These are phyloP conservation scores for Cicer judaicum DNA, from an alignment of 306 rosid genomes.

Conservation along the genomic window DNA sequence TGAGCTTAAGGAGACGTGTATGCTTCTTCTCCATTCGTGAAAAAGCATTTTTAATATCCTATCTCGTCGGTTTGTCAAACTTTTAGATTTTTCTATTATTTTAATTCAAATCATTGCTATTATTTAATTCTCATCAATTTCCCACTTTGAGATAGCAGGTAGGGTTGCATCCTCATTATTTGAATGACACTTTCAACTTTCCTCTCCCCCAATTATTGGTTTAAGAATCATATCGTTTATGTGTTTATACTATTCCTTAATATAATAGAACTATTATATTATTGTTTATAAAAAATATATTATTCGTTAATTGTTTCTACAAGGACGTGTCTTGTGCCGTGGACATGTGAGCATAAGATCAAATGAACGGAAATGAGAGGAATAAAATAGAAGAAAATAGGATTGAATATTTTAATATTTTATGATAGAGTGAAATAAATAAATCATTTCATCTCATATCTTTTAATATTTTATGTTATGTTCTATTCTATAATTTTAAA, in stretches of 20 bases:
- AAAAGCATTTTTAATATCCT: slow-evolving; percentile 43
- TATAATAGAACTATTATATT: background rate
- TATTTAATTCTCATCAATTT: slow-evolving; percentile 36
- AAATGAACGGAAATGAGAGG: no score
- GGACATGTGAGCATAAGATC: no score
- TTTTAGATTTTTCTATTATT: slow-evolving; percentile 38
- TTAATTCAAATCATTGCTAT: slow-evolving; percentile 41
- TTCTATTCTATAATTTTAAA: no score
- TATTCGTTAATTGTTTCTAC: slow-evolving; percentile 36
- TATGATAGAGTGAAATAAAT: no score
- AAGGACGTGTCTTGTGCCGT: slow-evolving; percentile 33
- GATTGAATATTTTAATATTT: no score
- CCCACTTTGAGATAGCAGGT: slow-evolving; percentile 42
- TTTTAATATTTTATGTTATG: no score
- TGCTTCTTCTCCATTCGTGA: slow-evolving; percentile 64
- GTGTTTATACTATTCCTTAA: slow-evolving; percentile 35
- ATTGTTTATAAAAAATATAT: background rate
- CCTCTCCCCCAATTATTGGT: slow-evolving; percentile 49
- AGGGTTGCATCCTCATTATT: slow-evolving; percentile 38
- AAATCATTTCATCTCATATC: no score
- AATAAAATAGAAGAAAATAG: no score
- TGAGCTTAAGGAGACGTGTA: slow-evolving; percentile 75
- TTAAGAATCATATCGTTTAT: slow-evolving; percentile 47
- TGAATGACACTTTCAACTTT: slow-evolving; percentile 21
- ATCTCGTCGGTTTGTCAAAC: slow-evolving; percentile 44